Evolutionary conservation across 257 asterid species (phyloP).

Genomic region (Rauvolfia tetraphylla): DNA sequence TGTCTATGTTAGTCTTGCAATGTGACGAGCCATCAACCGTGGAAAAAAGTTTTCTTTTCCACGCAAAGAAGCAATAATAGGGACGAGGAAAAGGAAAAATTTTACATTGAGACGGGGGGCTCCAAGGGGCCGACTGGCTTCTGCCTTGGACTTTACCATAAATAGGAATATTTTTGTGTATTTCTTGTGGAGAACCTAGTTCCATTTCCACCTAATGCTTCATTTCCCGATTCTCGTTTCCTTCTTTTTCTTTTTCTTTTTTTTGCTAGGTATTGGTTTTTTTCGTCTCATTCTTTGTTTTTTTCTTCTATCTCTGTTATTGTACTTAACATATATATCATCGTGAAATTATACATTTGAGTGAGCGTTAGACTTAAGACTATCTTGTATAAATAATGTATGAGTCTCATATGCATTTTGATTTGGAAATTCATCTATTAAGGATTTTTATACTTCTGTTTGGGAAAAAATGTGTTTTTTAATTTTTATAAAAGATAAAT

Average conservation of each 20-base stretch:
- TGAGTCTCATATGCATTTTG: too few relatives aligned
- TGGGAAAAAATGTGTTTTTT: too few relatives aligned
- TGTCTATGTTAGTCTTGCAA: neutral
- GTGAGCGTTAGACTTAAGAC: too few relatives aligned
- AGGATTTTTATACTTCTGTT: too few relatives aligned
- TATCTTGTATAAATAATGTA: too few relatives aligned
- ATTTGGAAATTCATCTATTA: too few relatives aligned
- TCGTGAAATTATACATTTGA: too few relatives aligned
- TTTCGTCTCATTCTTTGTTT: neutral
- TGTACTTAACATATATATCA: too few relatives aligned
- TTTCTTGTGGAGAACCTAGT: constrained; percentile 8
- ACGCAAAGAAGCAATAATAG: constrained; percentile 39
- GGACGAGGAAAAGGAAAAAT: constrained; percentile 10
- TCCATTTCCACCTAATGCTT: neutral
- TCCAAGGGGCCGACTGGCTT: constrained; percentile 1
- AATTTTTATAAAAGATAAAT: too few relatives aligned
- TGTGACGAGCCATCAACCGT: constrained; percentile 10
- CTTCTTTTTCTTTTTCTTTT: neutral
- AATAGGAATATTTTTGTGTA: constrained; percentile 11
- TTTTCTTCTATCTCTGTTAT: too few relatives aligned
- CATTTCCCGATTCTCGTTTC: too few relatives aligned
- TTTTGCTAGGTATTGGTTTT: too few relatives aligned
- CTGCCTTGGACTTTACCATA: constrained; percentile 24
- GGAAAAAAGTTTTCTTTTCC: constrained; percentile 24
- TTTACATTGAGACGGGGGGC: neutral